Conservation (phyloP, 495 filamentous ascomycete genomes). For the Aspergillus avenaceus region DNA sequence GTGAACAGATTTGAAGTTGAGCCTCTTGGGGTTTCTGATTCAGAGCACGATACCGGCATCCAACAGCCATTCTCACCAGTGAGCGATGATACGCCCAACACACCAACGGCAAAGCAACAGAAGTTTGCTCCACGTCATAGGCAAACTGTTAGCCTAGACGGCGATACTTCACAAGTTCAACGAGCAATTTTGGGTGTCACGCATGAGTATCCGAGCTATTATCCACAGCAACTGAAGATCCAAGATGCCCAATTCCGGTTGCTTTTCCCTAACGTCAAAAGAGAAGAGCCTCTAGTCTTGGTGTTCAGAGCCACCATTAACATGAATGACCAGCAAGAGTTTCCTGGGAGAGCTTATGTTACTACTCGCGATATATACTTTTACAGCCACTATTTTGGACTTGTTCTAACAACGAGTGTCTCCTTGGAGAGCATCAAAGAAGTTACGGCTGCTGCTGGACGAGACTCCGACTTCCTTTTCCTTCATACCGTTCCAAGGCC, state of each 20-base stretch:
- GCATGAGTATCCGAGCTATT: constrained; percentile 72
- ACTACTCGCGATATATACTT: constrained; percentile 87
- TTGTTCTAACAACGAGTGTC: constrained; percentile 76
- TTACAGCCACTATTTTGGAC: constrained; percentile 90
- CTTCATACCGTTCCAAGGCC: constrained; percentile 67
- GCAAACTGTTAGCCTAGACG: constrained; percentile 77
- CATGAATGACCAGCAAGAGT: constrained; percentile 72
- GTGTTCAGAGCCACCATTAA: constrained; percentile 74
- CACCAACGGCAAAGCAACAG: constrained; percentile 7
- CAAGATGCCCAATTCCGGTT: constrained; percentile 93
- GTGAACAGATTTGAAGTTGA: constrained; percentile 62
- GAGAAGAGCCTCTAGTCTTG: constrained; percentile 72
- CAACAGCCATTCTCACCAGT: constrained; percentile 22
- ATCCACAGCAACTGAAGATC: constrained; percentile 75
- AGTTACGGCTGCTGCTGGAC: constrained; percentile 83
- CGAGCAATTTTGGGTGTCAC: constrained; percentile 31
- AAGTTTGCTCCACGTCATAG: constrained; percentile 51
- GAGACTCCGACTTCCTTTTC: constrained; percentile 91
- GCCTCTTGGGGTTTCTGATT: constrained; percentile 39
- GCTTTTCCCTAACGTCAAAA: constrained; percentile 75
- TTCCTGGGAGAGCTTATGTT: constrained; percentile 84
- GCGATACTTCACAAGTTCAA: constrained; percentile 45
- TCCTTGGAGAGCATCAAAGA: constrained; percentile 73
- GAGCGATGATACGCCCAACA: constrained; percentile 22
- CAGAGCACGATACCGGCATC: constrained; percentile 29